These are phyloP conservation scores for Aspergillus asperescens DNA, from an alignment of 495 filamentous ascomycete genomes.

Conservation along the genomic window DNA sequence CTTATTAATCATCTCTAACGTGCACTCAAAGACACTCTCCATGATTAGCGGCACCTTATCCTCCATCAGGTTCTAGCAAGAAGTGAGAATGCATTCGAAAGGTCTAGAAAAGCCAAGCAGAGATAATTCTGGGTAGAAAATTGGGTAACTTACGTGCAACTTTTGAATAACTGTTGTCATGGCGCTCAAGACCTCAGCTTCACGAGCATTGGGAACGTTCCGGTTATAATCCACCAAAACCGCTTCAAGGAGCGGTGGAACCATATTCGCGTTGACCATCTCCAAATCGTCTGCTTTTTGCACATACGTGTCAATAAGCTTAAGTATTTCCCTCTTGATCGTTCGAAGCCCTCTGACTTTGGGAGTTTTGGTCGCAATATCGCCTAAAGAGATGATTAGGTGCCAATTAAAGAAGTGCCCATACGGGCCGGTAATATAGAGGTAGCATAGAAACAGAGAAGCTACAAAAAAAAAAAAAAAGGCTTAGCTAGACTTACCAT, in stretches of 20 bases:
- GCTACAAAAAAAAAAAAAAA: background rate
- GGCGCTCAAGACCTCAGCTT: conserved; percentile 93
- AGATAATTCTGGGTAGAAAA: background rate
- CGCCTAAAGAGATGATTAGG: conserved; percentile 45
- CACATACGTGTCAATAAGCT: conserved; percentile 95
- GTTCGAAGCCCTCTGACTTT: conserved; percentile 91
- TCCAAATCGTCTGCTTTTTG: conserved; percentile 96
- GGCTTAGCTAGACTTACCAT: conserved; percentile 56
- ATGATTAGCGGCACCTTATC: conserved; percentile 96
- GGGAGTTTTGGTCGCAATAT: conserved; percentile 95
- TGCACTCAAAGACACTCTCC: conserved; percentile 98
- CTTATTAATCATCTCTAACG: conserved; percentile 99
- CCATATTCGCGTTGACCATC: conserved; percentile 86
- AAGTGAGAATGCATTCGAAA: conserved; percentile 25
- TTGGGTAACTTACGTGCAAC: conserved; percentile 68
- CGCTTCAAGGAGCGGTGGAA: conserved; percentile 93
- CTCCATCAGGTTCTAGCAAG: conserved; percentile 75
- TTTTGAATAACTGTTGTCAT: conserved; percentile 97
- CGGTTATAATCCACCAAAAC: conserved; percentile 94
- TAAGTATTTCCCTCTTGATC: conserved; percentile 99
- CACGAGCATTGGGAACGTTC: conserved; percentile 92
- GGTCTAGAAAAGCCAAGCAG: background rate
- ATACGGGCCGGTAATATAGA: background rate
- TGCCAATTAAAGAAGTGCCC: background rate
- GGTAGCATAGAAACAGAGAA: background rate